Percentiles rank a stretch among this genome's conserved stretches.
phyloP scores from a whole-genome alignment of 1,139 yeast species.

The Geotrichum siamense region DNA sequence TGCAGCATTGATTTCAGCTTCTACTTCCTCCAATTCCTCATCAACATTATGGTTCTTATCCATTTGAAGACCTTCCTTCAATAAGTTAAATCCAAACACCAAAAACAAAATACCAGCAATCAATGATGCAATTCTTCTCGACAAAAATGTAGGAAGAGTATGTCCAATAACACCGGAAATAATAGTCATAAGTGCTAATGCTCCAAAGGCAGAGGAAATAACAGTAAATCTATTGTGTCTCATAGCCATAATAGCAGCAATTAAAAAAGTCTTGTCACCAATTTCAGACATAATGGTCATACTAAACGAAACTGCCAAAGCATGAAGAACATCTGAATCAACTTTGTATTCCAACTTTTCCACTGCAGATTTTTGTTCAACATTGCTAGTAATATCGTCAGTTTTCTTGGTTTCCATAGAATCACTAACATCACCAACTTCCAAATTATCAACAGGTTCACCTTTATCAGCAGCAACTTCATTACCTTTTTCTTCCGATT shows the following conservation, averaged over 20 bases:
- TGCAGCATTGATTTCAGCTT: constrained; percentile 74
- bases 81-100: constrained; percentile 71
- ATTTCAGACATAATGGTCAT: constrained; percentile 93
- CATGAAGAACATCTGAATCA: constrained; percentile 23
- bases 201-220: constrained; percentile 79
- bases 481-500: constrained; percentile 14
- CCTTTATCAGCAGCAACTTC: constrained; percentile 7
- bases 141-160: constrained; percentile 74
- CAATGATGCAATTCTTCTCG: constrained; percentile 71
- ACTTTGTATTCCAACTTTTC: constrained; percentile 5
- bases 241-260: constrained; percentile 98
- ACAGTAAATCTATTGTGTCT: constrained; percentile 75
- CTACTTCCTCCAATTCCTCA: constrained; percentile 94
- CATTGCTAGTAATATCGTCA: constrained; percentile 4
- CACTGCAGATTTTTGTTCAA: constrained; percentile 7
- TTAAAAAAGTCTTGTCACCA: constrained; percentile 93
- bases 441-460: constrained; percentile 18
- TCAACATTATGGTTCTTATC: constrained; percentile 78
- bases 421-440: constrained; percentile 1
- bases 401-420: background rate
- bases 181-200: constrained; percentile 84
- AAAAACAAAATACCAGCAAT: constrained; percentile 75
- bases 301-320: constrained; percentile 34
- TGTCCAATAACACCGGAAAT: constrained; percentile 89
- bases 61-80: constrained; percentile 78